phyloP scores from a whole-genome alignment of 129 eudicot species.

The Flaveria ramosissima region DNA sequence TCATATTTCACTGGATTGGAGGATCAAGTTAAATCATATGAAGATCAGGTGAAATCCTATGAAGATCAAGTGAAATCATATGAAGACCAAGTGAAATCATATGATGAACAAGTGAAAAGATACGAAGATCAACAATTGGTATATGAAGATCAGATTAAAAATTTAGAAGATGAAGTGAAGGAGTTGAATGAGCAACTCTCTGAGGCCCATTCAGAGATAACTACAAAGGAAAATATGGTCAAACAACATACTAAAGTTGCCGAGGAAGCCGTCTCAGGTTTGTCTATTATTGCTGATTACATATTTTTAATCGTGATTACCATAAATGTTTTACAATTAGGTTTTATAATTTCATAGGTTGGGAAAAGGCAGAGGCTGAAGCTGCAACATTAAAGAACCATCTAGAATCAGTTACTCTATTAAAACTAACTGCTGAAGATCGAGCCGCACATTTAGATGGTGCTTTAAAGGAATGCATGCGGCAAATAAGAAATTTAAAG shows the following conservation, averaged over 20 bases:
- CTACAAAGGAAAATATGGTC: conserved; percentile 74
- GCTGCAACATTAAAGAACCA: conserved; percentile 80
- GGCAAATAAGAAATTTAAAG: conserved; percentile 83
- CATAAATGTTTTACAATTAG: not conserved
- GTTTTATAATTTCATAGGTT: conserved; percentile 51
- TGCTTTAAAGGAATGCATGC: conserved; percentile 97
- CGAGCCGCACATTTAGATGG: conserved; percentile 92
- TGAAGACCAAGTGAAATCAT: conserved; percentile 50
- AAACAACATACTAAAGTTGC: conserved; percentile 98
- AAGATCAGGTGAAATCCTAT: conserved; percentile 26
- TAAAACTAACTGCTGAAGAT: conserved; percentile 93
- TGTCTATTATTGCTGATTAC: conserved; percentile 1
- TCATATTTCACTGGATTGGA: conserved; percentile 88
- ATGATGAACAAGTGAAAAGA: conserved; percentile 67
- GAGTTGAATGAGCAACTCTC: conserved; percentile 77
- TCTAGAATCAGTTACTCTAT: conserved; percentile 81
- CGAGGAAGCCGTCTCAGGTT: conserved; percentile 98
- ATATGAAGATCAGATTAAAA: conserved; percentile 68
- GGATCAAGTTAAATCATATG: conserved; percentile 55
- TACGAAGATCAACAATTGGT: conserved; percentile 54
- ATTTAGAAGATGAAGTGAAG: conserved; percentile 71
- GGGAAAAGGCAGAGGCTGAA: conserved; percentile 99
- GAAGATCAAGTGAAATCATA: conserved; percentile 64
- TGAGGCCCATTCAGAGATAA: conserved; percentile 75
- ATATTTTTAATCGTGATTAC: not conserved